A percentile compares a stretch with the other conserved stretches of the same genome.
phyloP scores from a whole-genome alignment of 73 alveolate species.

The Strombidium stylifer region DNA sequence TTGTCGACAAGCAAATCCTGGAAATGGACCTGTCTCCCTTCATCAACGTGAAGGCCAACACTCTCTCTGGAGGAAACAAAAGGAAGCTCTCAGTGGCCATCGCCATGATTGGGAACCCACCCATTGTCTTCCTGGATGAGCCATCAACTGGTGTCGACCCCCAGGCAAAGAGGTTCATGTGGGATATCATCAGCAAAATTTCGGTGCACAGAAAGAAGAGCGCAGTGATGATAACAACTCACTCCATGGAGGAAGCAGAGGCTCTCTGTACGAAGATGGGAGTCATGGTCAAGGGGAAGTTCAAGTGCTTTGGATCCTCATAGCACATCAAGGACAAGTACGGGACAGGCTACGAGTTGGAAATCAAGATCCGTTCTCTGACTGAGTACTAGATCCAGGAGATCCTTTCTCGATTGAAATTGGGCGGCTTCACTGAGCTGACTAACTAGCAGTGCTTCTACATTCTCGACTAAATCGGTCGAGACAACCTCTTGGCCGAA shows the following conservation, averaged over 20 bases:
- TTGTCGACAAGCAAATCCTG: conserved; percentile 61
- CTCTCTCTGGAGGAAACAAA: conserved; percentile 93
- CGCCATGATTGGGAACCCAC: conserved; percentile 96
- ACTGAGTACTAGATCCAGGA: conserved; percentile 20
- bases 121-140: conserved; percentile 92
- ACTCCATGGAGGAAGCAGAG: conserved; percentile 92
- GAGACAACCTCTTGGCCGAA: no score
- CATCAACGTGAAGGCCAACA: conserved; percentile 76
- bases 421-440: no score
- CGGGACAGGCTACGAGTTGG: conserved; percentile 88
- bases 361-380: conserved; percentile 55
- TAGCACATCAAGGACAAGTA: conserved; percentile 83
- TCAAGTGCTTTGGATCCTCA: conserved; percentile 83
- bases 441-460: no score
- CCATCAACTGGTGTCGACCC: conserved; percentile 99
- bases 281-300: conserved; percentile 76
- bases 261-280: conserved; percentile 86
- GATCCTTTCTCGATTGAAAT: no score
- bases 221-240: conserved; percentile 81
- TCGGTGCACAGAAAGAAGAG: conserved; percentile 85
- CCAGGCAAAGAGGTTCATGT: conserved; percentile 95
- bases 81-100: conserved; percentile 93
- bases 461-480: no score
- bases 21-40: conserved; percentile 74
- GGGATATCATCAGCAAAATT: conserved; percentile 94